Evolutionary conservation across 2,329 filamentous ascomycete species (phyloP).

Genomic region (Parascedosporium putredinis): DNA sequence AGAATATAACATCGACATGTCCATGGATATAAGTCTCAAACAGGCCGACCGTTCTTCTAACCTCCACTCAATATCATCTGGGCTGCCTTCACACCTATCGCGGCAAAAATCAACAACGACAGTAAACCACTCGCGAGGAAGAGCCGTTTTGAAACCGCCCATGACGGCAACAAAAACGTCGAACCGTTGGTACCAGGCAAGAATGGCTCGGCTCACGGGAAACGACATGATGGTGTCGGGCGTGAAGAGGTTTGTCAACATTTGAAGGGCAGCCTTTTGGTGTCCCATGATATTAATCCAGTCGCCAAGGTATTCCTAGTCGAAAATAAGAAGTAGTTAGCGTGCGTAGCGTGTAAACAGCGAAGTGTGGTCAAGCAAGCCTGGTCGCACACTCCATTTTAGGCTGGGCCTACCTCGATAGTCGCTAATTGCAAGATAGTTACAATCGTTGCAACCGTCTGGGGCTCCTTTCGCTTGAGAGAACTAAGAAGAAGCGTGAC

Average conservation of each 20-base stretch:
- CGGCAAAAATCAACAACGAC: conserved; percentile 52
- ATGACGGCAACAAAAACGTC: conserved; percentile 78
- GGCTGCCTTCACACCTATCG: conserved; percentile 46
- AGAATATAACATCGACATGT: conserved; percentile 70
- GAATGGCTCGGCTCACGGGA: conserved; percentile 58
- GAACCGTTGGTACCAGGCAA: conserved; percentile 85
- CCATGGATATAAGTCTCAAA: conserved; percentile 63
- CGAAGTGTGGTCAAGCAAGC: background rate
- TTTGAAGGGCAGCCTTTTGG: conserved; percentile 77
- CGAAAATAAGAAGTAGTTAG: conserved; percentile 11
- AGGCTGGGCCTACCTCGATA: conserved; percentile 65
- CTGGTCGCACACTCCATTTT: no score
- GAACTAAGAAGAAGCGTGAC: conserved; percentile 65
- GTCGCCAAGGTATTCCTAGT: conserved; percentile 84
- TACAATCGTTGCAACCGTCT: conserved; percentile 64
- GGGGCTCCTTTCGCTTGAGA: conserved; percentile 59
- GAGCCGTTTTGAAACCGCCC: conserved; percentile 63
- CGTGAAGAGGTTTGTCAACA: conserved; percentile 68
- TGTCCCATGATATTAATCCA: conserved; percentile 92
- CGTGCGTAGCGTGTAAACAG: conserved; percentile 9
- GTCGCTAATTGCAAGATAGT: conserved; percentile 88
- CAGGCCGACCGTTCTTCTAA: conserved; percentile 57
- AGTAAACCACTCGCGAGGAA: conserved; percentile 71
- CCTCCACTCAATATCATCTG: conserved; percentile 53
- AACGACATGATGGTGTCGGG: conserved; percentile 65